Evolutionary conservation across 352 stramenopile species (phyloP), one percentile per base, ranked within the genome.

Genomic region (Hyphochytrium catenoides): DNA sequence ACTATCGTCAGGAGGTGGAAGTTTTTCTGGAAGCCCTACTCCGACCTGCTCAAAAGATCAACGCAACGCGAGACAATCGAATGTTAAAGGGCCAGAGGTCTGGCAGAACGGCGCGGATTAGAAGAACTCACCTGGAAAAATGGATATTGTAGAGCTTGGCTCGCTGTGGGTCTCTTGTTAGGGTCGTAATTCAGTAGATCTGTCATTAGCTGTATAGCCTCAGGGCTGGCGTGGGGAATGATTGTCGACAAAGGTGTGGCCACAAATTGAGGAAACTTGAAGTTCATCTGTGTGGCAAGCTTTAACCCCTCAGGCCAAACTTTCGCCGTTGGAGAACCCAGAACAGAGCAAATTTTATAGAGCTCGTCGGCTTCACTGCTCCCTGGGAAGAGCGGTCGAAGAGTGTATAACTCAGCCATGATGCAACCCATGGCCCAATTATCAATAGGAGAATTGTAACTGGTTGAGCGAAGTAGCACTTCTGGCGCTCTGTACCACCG

Each of bases 401-500:
- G 49, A 21, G 69, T 91, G 47, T 93, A 95, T 44, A 98, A 57
- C 51, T 99, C 93, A 8, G 79, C 83, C 53, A 98, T 91, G 50
- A 99, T 95, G 51, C 86, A 95, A 14, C 91, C 93, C 51, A 84
- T 82, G 0, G 86, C 91, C 66, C 87, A 99, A 3, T 88, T 59
- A 54, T 99, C 93, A 44, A 98, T 94, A 2, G 88, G 78, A 5
- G 66, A 88, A 41, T 94, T 95, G 57, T 99, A 99, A 14, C 64
- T 74, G 15, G 64, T 79, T 21, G 72, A 91, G 8, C 76, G 63
- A 18, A 98, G 54, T 25, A 98, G 52, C 2, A 98, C 72, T 51
- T 99, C 93, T 1, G 92, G 91, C 17, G 89, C 87, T 34, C 90
- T 70, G 59, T 98, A 98, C 92, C 92, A 99, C 26, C 89, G 54